These are phyloP conservation scores for Trichophyton verrucosum DNA, from an alignment of 2,329 filamentous ascomycete genomes.

Conservation along the genomic window DNA sequence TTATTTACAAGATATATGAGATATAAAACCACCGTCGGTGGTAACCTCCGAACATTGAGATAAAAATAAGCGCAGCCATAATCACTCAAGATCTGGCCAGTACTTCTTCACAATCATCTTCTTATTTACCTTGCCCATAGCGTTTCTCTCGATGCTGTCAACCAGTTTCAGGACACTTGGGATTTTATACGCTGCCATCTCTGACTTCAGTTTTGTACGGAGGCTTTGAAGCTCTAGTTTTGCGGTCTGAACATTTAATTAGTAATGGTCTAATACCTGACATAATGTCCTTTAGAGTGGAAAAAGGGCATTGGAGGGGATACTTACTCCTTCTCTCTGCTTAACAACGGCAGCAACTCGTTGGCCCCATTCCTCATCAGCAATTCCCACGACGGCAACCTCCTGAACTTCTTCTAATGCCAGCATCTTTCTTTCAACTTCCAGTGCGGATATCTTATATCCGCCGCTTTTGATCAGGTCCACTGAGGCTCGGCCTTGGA, in stretches of 20 bases:
- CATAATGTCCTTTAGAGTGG: no score
- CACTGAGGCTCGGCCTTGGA: slow-evolving; percentile 41
- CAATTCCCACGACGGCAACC: slow-evolving; percentile 42
- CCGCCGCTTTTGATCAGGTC: slow-evolving; percentile 46
- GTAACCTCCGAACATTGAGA: background rate
- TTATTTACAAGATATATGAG: background rate
- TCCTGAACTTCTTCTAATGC: slow-evolving; percentile 38
- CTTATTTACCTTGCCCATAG: slow-evolving; percentile 71
- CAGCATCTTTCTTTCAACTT: slow-evolving; percentile 43
- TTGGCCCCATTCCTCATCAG: slow-evolving; percentile 44
- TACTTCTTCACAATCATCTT: slow-evolving; percentile 30
- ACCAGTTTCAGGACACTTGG: slow-evolving; percentile 78
- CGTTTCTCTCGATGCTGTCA: slow-evolving; percentile 68
- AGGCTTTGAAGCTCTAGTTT: slow-evolving; percentile 20
- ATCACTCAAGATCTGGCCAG: slow-evolving; percentile 16
- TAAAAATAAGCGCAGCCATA: background rate
- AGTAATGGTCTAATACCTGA: background rate
- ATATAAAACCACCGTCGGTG: background rate
- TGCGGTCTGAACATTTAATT: slow-evolving; percentile 8
- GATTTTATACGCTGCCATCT: slow-evolving; percentile 80
- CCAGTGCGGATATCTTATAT: slow-evolving; percentile 44
- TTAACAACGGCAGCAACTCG: slow-evolving; percentile 43
- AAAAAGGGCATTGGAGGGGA: background rate
- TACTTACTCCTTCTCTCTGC: slow-evolving; percentile 25
- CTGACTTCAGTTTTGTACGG: slow-evolving; percentile 45